These are phyloP conservation scores for Penicillium longicatenatum DNA, from an alignment of 495 filamentous ascomycete species.

Conservation along the genomic window DNA sequence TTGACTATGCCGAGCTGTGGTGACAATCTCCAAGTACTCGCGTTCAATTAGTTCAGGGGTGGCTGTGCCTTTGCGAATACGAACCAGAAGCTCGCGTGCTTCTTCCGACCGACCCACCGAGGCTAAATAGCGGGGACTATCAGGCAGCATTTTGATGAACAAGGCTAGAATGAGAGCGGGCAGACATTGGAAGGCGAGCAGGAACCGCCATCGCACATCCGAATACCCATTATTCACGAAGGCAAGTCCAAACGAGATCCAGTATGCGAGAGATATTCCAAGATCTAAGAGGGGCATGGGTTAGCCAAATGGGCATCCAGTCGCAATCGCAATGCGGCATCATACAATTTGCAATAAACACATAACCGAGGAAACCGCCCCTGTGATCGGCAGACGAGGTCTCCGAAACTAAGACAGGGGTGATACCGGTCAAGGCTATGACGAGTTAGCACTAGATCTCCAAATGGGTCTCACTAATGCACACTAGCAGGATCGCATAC, in stretches of 20 bases:
- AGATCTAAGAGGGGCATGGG: conserved; percentile 38
- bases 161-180: conserved; percentile 53
- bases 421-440: conserved; percentile 50
- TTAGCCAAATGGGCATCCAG: neutral
- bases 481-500: conserved; percentile 20
- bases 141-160: conserved; percentile 52
- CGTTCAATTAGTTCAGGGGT: conserved; percentile 33
- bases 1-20: conserved; percentile 32
- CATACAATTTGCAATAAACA: conserved; percentile 56
- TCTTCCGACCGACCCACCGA: conserved; percentile 44
- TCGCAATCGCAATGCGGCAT: conserved; percentile 6
- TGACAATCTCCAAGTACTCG: conserved; percentile 46
- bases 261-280: conserved; percentile 63
- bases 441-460: conserved; percentile 12
- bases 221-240: conserved; percentile 53
- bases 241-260: conserved; percentile 60
- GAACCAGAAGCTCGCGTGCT: conserved; percentile 35
- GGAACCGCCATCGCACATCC: conserved; percentile 55
- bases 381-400: conserved; percentile 48
- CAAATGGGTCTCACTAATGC: conserved; percentile 7
- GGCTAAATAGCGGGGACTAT: conserved; percentile 48
- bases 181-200: conserved; percentile 56
- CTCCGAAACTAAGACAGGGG: conserved; percentile 56
- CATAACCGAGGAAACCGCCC: conserved; percentile 50
- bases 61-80: conserved; percentile 24